phyloP scores from a whole-genome alignment of 116 monocot species.

The Phalaenopsis hybrid region DNA sequence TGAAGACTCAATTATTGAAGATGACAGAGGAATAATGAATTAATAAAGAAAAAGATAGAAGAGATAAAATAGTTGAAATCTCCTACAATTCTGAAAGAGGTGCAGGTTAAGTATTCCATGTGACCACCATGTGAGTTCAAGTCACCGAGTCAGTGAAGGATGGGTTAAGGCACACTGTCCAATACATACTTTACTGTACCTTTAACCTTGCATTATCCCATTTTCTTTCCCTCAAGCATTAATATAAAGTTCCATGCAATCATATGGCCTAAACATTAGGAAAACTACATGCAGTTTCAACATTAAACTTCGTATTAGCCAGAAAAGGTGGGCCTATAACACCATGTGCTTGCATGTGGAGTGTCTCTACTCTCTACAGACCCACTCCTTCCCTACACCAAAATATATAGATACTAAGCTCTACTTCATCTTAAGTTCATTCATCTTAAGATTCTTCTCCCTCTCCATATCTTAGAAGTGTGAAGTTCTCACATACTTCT shows the following conservation, averaged over 20 bases:
- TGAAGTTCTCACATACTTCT: too few species aligned
- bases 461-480: too few species aligned
- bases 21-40: neutral
- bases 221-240: neutral
- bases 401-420: slow-evolving; percentile 3
- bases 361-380: neutral
- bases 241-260: neutral
- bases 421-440: neutral
- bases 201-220: neutral
- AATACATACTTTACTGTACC: neutral
- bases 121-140: slow-evolving; percentile 7
- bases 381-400: neutral
- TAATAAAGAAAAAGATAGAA: neutral
- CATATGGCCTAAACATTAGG: neutral
- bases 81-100: neutral
- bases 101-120: slow-evolving; percentile 3
- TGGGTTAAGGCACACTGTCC: neutral
- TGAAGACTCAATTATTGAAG: slow-evolving; percentile 6
- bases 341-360: slow-evolving; percentile 12
- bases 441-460: too few species aligned
- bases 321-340: slow-evolving; percentile 3
- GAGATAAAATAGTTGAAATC: neutral
- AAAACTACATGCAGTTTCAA: neutral
- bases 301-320: neutral
- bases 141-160: neutral